Evolutionary conservation across 2,329 filamentous ascomycete genomes (phyloP).

Genomic region (Didymella arachidicola): DNA sequence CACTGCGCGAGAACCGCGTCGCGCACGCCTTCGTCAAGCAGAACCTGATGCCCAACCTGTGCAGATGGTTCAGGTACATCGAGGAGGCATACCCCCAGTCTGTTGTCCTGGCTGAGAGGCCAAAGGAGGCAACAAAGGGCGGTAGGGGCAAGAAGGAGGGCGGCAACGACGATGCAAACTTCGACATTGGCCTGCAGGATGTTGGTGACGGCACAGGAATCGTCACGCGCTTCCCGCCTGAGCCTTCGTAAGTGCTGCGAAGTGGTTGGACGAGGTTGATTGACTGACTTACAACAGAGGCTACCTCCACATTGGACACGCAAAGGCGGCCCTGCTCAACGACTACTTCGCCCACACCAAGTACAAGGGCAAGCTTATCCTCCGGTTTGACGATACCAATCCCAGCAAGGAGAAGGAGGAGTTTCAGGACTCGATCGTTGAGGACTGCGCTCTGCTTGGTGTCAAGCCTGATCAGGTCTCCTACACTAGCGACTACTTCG

Average conservation of each 20-base stretch:
- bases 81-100: constrained; percentile 83
- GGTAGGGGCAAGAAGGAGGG: constrained; percentile 79
- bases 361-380: constrained; percentile 87
- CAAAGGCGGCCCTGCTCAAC: constrained; percentile 90
- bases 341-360: constrained; percentile 96
- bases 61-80: constrained; percentile 87
- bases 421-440: constrained; percentile 90
- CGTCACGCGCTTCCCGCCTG: constrained; percentile 89
- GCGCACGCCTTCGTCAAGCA: constrained; percentile 82
- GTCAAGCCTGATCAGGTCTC: constrained; percentile 87
- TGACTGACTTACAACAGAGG: constrained; percentile 56
- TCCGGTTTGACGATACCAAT: constrained; percentile 97
- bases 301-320: constrained; percentile 94
- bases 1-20: constrained; percentile 84
- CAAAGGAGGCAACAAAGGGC: constrained; percentile 57
- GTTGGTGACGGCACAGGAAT: constrained; percentile 77
- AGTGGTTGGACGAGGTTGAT: neutral
- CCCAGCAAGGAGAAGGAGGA: constrained; percentile 97
- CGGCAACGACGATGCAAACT: constrained; percentile 83
- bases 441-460: constrained; percentile 90
- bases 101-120: constrained; percentile 68
- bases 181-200: constrained; percentile 85
- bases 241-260: constrained; percentile 74
- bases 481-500: constrained; percentile 95
- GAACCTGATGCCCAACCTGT: constrained; percentile 76